These are phyloP conservation scores for Xanthoceras sorbifolium DNA, from an alignment of 345 rosid genomes.

Conservation along the genomic window DNA sequence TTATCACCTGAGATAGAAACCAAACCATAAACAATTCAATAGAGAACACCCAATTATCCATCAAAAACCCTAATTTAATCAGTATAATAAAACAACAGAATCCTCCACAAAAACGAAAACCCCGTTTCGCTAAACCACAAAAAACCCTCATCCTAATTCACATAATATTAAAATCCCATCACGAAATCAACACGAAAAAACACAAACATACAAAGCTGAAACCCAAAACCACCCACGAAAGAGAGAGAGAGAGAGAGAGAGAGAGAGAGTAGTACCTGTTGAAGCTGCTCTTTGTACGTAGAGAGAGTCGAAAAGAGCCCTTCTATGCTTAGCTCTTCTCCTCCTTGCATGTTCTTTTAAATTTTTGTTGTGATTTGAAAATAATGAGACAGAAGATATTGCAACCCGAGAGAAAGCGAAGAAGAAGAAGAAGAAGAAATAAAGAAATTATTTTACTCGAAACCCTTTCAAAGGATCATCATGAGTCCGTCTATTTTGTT, in stretches of 20 bases:
- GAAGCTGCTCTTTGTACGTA: conserved; percentile 83
- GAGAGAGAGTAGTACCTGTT: conserved; percentile 43
- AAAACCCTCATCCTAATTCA: conserved; percentile 9
- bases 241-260: too few relatives aligned
- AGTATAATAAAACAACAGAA: background rate
- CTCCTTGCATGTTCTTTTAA: conserved; percentile 55
- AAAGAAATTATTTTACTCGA: background rate
- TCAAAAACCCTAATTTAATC: conserved; percentile 19
- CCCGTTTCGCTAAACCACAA: background rate
- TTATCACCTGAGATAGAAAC: background rate
- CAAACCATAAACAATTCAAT: background rate
- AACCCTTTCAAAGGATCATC: background rate
- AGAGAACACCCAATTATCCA: background rate
- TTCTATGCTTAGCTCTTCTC: conserved; percentile 68
- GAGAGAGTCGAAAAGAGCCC: conserved; percentile 87
- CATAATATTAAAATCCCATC: background rate
- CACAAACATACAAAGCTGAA: background rate
- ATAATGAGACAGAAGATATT: background rate
- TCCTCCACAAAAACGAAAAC: background rate
- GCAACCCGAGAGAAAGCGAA: background rate
- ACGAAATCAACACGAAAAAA: background rate
- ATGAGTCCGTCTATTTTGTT: background rate
- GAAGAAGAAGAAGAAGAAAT: background rate
- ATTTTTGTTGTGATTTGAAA: background rate
- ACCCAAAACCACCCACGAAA: background rate